Conservation (phyloP, 2,329 filamentous ascomycete genomes). For the Coniochaeta sp. region DNA sequence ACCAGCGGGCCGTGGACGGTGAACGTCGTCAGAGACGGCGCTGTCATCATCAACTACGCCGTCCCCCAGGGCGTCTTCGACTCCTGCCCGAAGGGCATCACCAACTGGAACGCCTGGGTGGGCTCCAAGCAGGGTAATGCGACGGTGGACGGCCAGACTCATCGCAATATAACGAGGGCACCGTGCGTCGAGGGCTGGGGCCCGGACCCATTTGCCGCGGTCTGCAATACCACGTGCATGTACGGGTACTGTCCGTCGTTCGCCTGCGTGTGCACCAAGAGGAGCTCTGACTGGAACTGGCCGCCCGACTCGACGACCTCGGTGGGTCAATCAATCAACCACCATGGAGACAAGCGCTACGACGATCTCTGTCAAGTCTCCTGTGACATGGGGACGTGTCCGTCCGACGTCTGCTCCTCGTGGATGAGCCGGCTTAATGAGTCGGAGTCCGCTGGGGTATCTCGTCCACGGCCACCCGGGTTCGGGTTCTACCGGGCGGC, state of each 20-base stretch:
- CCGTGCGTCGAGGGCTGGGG: slow-evolving; percentile 16
- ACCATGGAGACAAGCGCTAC: too few species aligned
- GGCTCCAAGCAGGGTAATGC: slow-evolving; percentile 11
- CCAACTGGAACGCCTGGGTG: slow-evolving; percentile 30
- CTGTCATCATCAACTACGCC: slow-evolving; percentile 14
- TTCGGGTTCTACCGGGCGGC: too few species aligned
- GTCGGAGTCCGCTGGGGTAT: too few species aligned
- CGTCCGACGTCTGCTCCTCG: too few species aligned
- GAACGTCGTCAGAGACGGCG: slow-evolving; percentile 16
- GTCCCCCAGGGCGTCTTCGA: slow-evolving; percentile 16
- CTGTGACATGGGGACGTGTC: too few species aligned
- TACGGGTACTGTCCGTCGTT: slow-evolving; percentile 9
- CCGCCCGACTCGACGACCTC: too few species aligned
- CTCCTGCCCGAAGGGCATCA: slow-evolving; percentile 18
- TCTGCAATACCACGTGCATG: slow-evolving; percentile 11
- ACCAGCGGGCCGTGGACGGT: slow-evolving; percentile 18
- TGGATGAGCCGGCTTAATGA: too few species aligned
- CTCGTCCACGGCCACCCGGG: too few species aligned
- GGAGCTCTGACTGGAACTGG: too few species aligned
- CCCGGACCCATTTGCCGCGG: slow-evolving; percentile 9
- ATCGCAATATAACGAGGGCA: not conserved
- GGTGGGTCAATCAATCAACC: too few species aligned
- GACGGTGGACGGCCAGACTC: not conserved
- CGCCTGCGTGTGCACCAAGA: not conserved
- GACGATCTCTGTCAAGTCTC: too few species aligned